Conservation (phyloP, 805 yeast genomes). For the Candida ponderosae region DNA sequence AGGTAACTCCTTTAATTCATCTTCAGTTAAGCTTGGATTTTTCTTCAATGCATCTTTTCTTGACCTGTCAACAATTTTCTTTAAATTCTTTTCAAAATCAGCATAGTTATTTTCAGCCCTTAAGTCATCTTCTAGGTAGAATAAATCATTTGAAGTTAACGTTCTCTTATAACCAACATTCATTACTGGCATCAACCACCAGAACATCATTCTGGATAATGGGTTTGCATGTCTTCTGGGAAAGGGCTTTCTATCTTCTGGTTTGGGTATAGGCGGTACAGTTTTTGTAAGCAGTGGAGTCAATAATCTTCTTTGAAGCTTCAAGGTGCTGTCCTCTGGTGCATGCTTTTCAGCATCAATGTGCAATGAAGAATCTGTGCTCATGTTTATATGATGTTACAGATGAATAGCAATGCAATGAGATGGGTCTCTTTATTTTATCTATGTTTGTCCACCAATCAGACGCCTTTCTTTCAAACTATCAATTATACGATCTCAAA, state of each 20-base stretch:
- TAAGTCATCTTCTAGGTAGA: constrained; percentile 32
- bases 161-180: constrained; percentile 67
- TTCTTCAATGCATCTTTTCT: constrained; percentile 21
- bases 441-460: too few relatives aligned
- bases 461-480: too few relatives aligned
- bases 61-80: constrained; percentile 23
- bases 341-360: neutral
- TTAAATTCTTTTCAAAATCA: constrained; percentile 27
- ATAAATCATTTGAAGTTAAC: constrained; percentile 56
- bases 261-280: constrained; percentile 47
- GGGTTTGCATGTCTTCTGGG: constrained; percentile 34
- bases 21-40: constrained; percentile 27
- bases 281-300: constrained; percentile 26
- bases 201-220: constrained; percentile 40
- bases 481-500: too few relatives aligned
- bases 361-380: neutral
- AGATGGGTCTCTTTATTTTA: too few relatives aligned
- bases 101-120: constrained; percentile 32
- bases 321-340: neutral
- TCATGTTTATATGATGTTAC: too few relatives aligned
- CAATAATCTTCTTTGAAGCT: constrained; percentile 26
- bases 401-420: too few relatives aligned
- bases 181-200: constrained; percentile 65
- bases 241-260: constrained; percentile 38
- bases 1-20: constrained; percentile 32